Evolutionary conservation across 495 filamentous ascomycete genomes (phyloP), one percentile per base, ranked within the genome.

Genomic region (Astrothelium subdiscretum): DNA sequence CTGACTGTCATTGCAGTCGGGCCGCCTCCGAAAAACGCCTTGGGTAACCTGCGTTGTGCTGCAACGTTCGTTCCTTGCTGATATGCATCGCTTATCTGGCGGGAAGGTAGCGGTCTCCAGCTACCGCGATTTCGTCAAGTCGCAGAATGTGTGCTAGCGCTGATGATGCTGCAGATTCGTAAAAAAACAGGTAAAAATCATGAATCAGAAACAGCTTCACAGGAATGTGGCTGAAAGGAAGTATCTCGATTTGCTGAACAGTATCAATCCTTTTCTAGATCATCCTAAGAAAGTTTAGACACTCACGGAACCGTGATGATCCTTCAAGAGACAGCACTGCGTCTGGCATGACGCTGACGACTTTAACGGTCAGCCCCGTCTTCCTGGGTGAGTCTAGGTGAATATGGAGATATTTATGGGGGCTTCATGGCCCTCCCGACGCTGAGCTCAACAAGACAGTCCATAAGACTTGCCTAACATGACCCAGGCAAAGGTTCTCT

Each of bases 401-500:
- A 5, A 48, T 48, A 15, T 48, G 5, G n/a, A 12, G 20, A 18
- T 48, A 22, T 48, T 22, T 22, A 18, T 48, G 5, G 5, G 20
- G 43, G n/a, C 43, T 48, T 48, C 11, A 48, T n/a, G 12, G 43
- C n/a, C 12, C 43, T 48, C n/a, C n/a, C 43, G 43, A 48, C n/a
- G 0, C 11, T 22, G 20, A 5, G 43, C n/a, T 18, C 20, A 22
- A 48, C 12, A 48, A 18, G 20, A 5, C 43, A 48, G 43, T 48
- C 12, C 5, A 15, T n/a, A 54, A 29, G 6, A 54, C 20, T 29
- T 54, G 22, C 48, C 48, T 29, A 29, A 54, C 48, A 54, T 54
- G 48, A 54, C 24, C 4, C 20, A 24, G 29, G 24, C 24, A 54
- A 65, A 76, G 63, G 61, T 78, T 27, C 42, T 70, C 13, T 77